phyloP scores from a whole-genome alignment of 495 filamentous ascomycete species.

The Aspergillus nidulans region DNA sequence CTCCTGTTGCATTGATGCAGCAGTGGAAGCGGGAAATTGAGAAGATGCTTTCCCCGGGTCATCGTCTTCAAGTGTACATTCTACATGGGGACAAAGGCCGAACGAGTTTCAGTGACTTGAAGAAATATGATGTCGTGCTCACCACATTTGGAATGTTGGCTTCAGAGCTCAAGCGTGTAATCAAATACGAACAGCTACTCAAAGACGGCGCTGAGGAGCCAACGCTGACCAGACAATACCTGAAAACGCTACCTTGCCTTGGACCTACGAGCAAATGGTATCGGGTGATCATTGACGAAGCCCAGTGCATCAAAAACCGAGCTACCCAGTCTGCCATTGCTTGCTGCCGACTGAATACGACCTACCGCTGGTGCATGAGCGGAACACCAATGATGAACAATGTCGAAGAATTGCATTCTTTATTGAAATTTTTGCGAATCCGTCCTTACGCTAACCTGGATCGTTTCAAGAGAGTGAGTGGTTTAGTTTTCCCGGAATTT shows the following conservation, averaged over 20 bases:
- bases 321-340: constrained; percentile 62
- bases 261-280: constrained; percentile 67
- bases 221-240: constrained; percentile 15
- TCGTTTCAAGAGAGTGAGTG: constrained; percentile 55
- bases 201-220: constrained; percentile 17
- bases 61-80: constrained; percentile 62
- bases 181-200: constrained; percentile 37
- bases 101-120: constrained; percentile 56
- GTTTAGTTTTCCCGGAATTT: background rate
- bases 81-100: constrained; percentile 56
- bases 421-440: constrained; percentile 78
- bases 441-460: constrained; percentile 68
- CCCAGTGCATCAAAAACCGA: constrained; percentile 90
- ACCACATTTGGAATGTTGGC: constrained; percentile 84
- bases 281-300: constrained; percentile 86
- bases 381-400: constrained; percentile 96
- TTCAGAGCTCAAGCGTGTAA: constrained; percentile 59
- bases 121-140: constrained; percentile 74
- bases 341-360: constrained; percentile 55
- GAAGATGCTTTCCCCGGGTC: constrained; percentile 59
- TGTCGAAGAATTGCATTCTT: constrained; percentile 73
- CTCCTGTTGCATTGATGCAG: constrained; percentile 78
- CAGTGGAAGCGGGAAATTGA: constrained; percentile 89
- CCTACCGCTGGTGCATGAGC: constrained; percentile 77
- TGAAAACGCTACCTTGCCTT: constrained; percentile 53